These are phyloP conservation scores for Phaffia rhodozyma DNA, from an alignment of 1,284 basidiomycete species.

Conservation along the genomic window DNA sequence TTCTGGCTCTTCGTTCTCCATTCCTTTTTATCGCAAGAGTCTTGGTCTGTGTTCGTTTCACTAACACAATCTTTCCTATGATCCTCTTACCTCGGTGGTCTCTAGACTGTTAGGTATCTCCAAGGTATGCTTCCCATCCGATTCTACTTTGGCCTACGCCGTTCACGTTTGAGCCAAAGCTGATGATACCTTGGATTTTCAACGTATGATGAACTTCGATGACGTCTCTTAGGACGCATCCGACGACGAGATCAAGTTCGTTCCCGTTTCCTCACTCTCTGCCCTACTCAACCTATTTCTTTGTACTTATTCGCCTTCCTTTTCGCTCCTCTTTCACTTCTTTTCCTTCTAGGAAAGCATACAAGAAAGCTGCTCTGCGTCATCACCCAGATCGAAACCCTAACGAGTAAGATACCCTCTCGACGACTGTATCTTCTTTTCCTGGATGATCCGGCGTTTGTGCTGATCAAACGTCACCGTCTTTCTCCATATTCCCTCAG, in stretches of 20 bases:
- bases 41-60: too few species aligned
- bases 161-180: neutral
- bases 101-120: constrained; percentile 6
- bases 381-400: too few species aligned
- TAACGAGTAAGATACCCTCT: neutral
- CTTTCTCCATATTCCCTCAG: constrained; percentile 25
- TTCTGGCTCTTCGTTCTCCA: too few species aligned
- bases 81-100: too few species aligned
- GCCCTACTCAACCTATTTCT: neutral
- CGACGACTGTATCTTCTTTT: neutral
- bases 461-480: neutral
- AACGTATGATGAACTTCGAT: neutral
- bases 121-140: constrained; percentile 2
- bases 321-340: constrained; percentile 6
- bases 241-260: constrained; percentile 70
- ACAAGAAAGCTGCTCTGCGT: neutral
- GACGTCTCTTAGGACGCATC: constrained; percentile 43
- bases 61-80: too few species aligned
- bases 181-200: neutral
- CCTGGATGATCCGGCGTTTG: too few species aligned
- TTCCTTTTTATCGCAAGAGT: too few species aligned
- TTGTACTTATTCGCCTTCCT: neutral
- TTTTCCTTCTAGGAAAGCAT: neutral
- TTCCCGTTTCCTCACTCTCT: constrained; percentile 20
- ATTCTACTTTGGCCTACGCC: neutral